phyloP scores from a whole-genome alignment of 768 basidiomycete genomes.

The Lentinula lateritia region DNA sequence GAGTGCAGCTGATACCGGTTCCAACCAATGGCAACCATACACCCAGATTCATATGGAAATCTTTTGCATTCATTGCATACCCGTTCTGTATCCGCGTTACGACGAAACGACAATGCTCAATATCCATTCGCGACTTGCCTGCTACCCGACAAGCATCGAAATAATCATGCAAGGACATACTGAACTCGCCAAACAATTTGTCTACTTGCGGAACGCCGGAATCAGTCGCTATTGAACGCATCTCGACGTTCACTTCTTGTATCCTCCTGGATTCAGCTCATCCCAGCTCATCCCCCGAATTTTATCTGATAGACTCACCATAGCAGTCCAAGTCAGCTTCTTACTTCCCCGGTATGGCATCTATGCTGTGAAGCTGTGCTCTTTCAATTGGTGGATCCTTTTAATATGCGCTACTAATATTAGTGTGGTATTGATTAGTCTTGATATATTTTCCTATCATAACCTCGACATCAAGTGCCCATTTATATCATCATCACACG shows the following conservation, averaged over 20 bases:
- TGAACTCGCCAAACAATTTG: no score
- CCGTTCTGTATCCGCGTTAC: not conserved
- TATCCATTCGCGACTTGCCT: not conserved
- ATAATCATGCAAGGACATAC: not conserved
- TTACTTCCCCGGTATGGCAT: no score
- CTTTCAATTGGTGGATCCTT: not conserved
- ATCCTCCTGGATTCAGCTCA: no score
- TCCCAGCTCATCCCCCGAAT: no score
- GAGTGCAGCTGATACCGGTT: no score
- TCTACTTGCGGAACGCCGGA: no score
- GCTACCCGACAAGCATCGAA: not conserved
- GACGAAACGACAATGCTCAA: not conserved
- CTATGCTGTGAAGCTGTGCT: not conserved
- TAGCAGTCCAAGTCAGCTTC: no score
- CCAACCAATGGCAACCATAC: not conserved
- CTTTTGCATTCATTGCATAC: not conserved
- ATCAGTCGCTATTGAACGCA: no score
- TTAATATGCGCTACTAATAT: not conserved
- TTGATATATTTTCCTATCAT: not conserved
- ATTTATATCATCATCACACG: constrained; percentile 1
- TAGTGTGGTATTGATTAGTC: not conserved
- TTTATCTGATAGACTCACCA: no score
- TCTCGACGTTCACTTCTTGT: no score
- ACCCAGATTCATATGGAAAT: not conserved
- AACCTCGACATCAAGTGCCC: not conserved